phyloP scores from a whole-genome alignment of 2,329 filamentous ascomycete genomes.

The Hawksworthiomyces lignivorus region DNA sequence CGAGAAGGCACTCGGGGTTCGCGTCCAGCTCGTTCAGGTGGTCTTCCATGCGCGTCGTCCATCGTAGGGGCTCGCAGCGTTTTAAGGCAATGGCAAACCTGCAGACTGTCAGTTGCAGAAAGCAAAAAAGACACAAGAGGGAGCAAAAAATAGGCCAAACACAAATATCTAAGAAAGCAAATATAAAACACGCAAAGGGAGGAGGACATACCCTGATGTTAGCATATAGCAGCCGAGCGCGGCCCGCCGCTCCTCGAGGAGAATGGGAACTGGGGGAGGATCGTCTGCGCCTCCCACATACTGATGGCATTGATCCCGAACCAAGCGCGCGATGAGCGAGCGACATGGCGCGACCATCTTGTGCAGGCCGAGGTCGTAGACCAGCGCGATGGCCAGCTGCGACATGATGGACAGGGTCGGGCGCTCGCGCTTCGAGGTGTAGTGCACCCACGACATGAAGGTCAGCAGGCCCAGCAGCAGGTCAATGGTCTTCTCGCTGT shows the following conservation, averaged over 20 bases:
- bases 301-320: conserved; percentile 7
- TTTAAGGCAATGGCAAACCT: conserved; percentile 24
- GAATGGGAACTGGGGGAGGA: not conserved
- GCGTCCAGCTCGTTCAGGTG: conserved; percentile 39
- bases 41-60: conserved; percentile 53
- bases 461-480: conserved; percentile 39
- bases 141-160: no score
- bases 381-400: conserved; percentile 33
- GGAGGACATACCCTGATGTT: conserved; percentile 26
- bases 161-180: no score
- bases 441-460: conserved; percentile 20
- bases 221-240: conserved; percentile 38
- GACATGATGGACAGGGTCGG: conserved; percentile 35
- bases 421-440: conserved; percentile 21
- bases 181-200: no score
- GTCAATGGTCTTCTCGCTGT: conserved; percentile 42
- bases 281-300: conserved; percentile 6
- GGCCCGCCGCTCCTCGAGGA: conserved; percentile 39
- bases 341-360: conserved; percentile 11
- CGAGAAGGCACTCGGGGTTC: conserved; percentile 38
- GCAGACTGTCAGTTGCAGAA: not conserved
- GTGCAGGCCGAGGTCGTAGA: conserved; percentile 40
- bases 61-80: conserved; percentile 43
- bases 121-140: not conserved
- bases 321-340: conserved; percentile 10